These are phyloP conservation scores for Citrus sinensis DNA, from an alignment of 345 rosid species.

Conservation along the genomic window DVS_A1.0 CM039161.1:21258001-21258500, in stretches of 20 bases:
- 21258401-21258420: background rate
- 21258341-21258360: background rate
- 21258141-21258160: conserved; percentile 2
- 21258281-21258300: conserved; percentile 5
- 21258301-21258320: background rate
- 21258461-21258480: background rate
- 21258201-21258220: conserved; percentile 4
- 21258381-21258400: background rate
- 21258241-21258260: conserved; percentile 64
- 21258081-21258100: conserved; percentile 29
- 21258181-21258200: conserved; percentile 13
- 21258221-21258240: conserved; percentile 55
- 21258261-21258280: conserved; percentile 58
- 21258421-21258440: background rate
- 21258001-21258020: conserved; percentile 27
- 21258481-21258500: background rate
- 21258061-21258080: conserved; percentile 12
- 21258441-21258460: background rate
- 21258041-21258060: conserved; percentile 21
- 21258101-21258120: conserved; percentile 27
- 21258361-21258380: background rate
- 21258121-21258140: conserved; percentile 50
- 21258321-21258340: background rate
- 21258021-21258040: conserved; percentile 23
- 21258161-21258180: background rate